Conservation (phyloP, 805 yeast species). For the Candida vartiovaarae region DNA sequence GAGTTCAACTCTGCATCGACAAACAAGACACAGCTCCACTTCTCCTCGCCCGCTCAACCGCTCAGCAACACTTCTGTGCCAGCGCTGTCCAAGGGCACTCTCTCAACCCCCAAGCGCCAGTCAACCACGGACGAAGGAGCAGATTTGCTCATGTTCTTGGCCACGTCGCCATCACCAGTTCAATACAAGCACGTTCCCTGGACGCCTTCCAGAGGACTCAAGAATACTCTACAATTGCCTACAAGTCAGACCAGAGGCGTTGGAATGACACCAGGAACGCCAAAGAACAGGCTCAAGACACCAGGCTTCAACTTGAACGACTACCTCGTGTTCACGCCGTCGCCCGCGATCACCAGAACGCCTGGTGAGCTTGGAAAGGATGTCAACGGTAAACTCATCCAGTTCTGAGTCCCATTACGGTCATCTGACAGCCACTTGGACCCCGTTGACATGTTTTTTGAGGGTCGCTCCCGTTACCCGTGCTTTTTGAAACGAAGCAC, state of each 20-base stretch:
- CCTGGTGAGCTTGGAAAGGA: slow-evolving; percentile 27
- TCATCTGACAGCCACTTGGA: no score
- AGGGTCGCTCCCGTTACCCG: not conserved
- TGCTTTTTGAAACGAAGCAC: no score
- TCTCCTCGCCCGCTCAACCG: slow-evolving; percentile 17
- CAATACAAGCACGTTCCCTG: slow-evolving; percentile 21
- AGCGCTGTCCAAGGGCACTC: slow-evolving; percentile 6
- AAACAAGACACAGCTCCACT: slow-evolving; percentile 19
- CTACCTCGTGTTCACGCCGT: slow-evolving; percentile 72
- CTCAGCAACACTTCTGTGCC: not conserved
- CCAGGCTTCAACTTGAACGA: slow-evolving; percentile 79
- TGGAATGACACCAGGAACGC: slow-evolving; percentile 22
- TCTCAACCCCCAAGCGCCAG: slow-evolving; percentile 21
- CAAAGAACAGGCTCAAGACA: slow-evolving; percentile 32
- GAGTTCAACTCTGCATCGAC: slow-evolving; percentile 24
- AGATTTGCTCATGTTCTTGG: slow-evolving; percentile 69
- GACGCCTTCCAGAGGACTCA: slow-evolving; percentile 15
- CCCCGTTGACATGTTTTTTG: not conserved
- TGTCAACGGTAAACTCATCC: slow-evolving; percentile 22
- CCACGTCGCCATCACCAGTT: slow-evolving; percentile 71
- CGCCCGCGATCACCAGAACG: slow-evolving; percentile 38
- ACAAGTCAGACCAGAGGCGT: slow-evolving; percentile 9
- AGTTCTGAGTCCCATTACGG: slow-evolving; percentile 5
- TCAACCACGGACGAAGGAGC: slow-evolving; percentile 57
- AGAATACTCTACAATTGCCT: slow-evolving; percentile 8